Conservation (phyloP, 148 eudicot species). For the Gaultheria prostrata region DNA sequence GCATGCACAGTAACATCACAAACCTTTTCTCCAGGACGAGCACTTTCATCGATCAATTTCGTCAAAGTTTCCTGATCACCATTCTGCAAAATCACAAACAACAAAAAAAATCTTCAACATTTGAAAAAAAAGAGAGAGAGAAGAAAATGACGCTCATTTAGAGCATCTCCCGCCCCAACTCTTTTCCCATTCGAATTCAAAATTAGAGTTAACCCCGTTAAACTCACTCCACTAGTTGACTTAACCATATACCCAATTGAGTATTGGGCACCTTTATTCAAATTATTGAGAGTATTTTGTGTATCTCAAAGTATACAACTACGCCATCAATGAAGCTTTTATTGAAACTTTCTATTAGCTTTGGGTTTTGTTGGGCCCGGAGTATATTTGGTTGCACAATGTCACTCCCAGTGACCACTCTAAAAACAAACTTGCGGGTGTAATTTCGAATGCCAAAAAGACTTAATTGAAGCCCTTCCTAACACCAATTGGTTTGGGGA, state of each 20-base stretch:
- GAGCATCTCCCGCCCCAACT: background rate
- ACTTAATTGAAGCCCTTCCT: too few relatives aligned
- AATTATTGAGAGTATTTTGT: background rate
- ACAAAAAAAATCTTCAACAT: background rate
- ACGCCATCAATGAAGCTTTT: too few relatives aligned
- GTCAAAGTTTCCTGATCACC: slow-evolving; percentile 59
- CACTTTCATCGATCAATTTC: slow-evolving; percentile 30
- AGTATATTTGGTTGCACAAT: too few relatives aligned
- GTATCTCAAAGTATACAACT: background rate
- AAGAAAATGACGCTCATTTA: background rate
- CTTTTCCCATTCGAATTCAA: background rate
- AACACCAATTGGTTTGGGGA: too few relatives aligned
- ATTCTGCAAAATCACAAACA: slow-evolving; percentile 33
- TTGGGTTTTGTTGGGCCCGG: too few relatives aligned
- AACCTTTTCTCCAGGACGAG: slow-evolving; percentile 27
- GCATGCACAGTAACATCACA: background rate
- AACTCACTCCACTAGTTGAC: background rate
- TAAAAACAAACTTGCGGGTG: too few relatives aligned
- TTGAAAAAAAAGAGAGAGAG: background rate
- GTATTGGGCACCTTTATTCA: too few relatives aligned
- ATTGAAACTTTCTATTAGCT: too few relatives aligned
- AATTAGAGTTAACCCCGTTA: background rate
- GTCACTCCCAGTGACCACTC: too few relatives aligned
- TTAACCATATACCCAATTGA: background rate
- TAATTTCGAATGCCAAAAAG: too few relatives aligned